Base-by-base conservation (phyloP, 2,329 filamentous ascomycete genomes). In the Drechslerella coelobrocha region DNA sequence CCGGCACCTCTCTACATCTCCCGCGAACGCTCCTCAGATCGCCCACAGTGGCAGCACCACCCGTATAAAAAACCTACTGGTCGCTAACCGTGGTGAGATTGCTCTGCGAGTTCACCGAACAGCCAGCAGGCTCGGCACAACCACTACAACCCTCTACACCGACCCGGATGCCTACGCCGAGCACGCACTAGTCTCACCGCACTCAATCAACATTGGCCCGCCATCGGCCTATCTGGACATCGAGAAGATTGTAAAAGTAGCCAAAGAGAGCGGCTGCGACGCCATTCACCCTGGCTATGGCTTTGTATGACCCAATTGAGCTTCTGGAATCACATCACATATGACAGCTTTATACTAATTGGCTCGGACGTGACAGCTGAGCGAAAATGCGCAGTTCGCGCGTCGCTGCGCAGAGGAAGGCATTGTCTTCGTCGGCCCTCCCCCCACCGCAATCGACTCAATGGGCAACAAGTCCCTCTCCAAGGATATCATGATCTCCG, bases 51-150 rank as follows among this genome's bases (percentile, higher is more conserved):
- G 51, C 2, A 43, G 47, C 45, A 37, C 52, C 6, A 68, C 61
- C 5, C 63, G 73, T 9, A 72, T 75, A 24, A 73, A 72, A 61
- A 96, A 92, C 7, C 89, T 97, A 43, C 84, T 99, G 23, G 97
- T 99, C 78, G 94, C 94, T 59, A 99, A 99, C 79, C 88, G 94
- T 75, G 94, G 94, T 76, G 94, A 99, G 80, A 99, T 99, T 76
- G 94, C 94, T 53, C 84, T 99, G 78, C 90, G 94, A 75, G 94
- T 99, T 74, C 89, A 92, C 74, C 86, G 88, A 74, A 99, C 94
- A 21, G 94, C 94, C 31, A 84, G 90, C 54, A 86, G 89, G 73
- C 89, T 96, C 77, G 93, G 94, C 65, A 96, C 99, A 77, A 87
- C 88, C 72, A 96, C 93, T 17, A 97, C 93, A 0, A 97, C 93